Conservation (phyloP, 805 yeast species). For the Candida schatavii region DNA sequence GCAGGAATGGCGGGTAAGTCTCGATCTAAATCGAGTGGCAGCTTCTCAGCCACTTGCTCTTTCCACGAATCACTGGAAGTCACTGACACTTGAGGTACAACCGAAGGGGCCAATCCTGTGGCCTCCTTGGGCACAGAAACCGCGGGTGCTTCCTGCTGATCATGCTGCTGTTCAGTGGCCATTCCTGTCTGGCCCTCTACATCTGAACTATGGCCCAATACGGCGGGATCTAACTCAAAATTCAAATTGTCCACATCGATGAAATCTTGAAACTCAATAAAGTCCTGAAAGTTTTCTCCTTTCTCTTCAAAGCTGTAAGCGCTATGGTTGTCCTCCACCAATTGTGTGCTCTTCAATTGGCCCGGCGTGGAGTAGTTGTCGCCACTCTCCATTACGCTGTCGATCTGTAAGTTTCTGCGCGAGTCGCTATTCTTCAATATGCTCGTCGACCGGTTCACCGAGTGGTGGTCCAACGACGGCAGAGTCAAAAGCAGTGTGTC, state of each 20-base stretch:
- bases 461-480: slow-evolving; percentile 12
- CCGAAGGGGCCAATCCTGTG: neutral
- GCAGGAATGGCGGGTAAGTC: neutral
- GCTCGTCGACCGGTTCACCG: slow-evolving; percentile 31
- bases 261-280: slow-evolving; percentile 41
- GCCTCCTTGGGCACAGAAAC: neutral
- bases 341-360: neutral
- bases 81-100: neutral
- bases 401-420: slow-evolving; percentile 14
- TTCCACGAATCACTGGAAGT: neutral
- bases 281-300: slow-evolving; percentile 21
- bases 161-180: neutral
- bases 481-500: slow-evolving; percentile 7
- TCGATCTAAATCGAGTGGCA: neutral
- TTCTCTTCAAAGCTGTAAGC: slow-evolving; percentile 2
- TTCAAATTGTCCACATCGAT: slow-evolving; percentile 38
- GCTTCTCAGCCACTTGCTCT: neutral
- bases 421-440: slow-evolving; percentile 37
- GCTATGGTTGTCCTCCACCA: neutral
- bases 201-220: neutral
- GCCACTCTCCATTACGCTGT: slow-evolving; percentile 1
- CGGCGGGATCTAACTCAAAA: neutral
- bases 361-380: neutral
- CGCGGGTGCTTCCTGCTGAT: neutral
- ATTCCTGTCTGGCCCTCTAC: neutral